These are phyloP conservation scores for Pseudognaphalium luteoalbum DNA, from an alignment of 129 eudicot species.

Conservation along the genomic window DNA sequence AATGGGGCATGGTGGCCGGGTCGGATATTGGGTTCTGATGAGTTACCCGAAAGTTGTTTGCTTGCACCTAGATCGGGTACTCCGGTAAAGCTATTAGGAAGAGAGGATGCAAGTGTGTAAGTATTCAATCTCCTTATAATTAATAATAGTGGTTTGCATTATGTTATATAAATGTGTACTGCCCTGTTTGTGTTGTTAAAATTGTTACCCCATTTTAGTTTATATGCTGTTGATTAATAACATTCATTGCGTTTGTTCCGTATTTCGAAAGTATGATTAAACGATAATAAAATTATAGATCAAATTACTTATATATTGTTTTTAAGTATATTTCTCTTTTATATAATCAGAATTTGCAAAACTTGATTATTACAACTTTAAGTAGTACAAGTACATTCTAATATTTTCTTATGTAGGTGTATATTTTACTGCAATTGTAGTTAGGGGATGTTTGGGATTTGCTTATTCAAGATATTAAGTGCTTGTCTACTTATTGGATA, in stretches of 20 bases:
- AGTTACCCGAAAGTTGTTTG: conserved; percentile 55
- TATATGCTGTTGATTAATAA: not conserved
- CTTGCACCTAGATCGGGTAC: conserved; percentile 62
- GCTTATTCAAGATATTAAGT: too few relatives aligned
- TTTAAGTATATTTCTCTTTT: not conserved
- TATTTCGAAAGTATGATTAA: not conserved
- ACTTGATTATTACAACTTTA: too few relatives aligned
- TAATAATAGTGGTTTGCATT: not conserved
- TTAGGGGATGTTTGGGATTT: too few relatives aligned
- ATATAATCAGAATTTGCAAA: too few relatives aligned
- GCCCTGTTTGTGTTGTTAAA: not conserved
- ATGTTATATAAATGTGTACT: not conserved
- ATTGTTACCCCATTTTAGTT: not conserved
- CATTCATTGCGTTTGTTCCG: not conserved
- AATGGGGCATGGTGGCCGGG: conserved; percentile 99
- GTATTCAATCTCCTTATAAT: conserved; percentile 28
- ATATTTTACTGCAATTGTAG: too few relatives aligned
- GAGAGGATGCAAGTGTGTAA: conserved; percentile 89
- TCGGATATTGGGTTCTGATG: conserved; percentile 65
- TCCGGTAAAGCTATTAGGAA: conserved; percentile 87
- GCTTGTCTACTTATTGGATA: not conserved
- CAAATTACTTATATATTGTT: not conserved
- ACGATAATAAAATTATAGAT: not conserved
- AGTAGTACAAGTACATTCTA: too few relatives aligned
- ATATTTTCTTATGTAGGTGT: too few relatives aligned